Evolutionary conservation across 148 eudicot species (phyloP), one percentile per base, ranked within the genome.

Genomic region (Silene latifolia): DNA sequence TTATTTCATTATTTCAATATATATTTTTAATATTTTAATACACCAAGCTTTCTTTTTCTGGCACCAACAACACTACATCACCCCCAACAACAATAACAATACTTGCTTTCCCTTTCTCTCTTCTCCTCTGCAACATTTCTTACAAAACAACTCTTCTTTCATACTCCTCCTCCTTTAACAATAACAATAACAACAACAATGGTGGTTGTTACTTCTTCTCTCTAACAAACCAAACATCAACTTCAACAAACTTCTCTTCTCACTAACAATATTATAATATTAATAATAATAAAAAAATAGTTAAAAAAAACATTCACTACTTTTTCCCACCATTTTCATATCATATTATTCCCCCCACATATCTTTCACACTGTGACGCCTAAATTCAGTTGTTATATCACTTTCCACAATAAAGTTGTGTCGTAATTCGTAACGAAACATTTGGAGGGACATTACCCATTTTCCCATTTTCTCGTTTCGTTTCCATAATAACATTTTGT

Each of bases 241-340:
- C 35, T 32, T 32, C 72, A 68, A 68, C 72, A 46, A 68, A 47
- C 56, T 46, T 80, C 75, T 83, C 79, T 72, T 73, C 63, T 80
- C 78, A 23, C 21, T 51, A 74, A 66, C 78, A 42, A 25, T 11
- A 64, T 13, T 11, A 64, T 13, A 27, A 0, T 18, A 13, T 21
- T 62, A 58, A 67, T 70, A 80, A 70, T 82, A 66, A 59, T 68
- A 80, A 60, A 48, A 51, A n/a, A n/a, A n/a, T n/a, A n/a, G n/a
- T n/a, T n/a, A n/a, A n/a, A n/a, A n/a, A n/a, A 78, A 76, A 72
- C 4, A 21, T 21, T 21, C 44, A 13, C 32, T 65, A 51, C 17
- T 51, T 12, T 48, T 6, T 6, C 19, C 46, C 44, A 27, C 29
- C 29, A 27, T 27, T 27, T 27, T 27, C 29, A 27, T 27, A 27